phyloP scores from a whole-genome alignment of 2,329 filamentous ascomycete species.

The Fusarium luffae region DNA sequence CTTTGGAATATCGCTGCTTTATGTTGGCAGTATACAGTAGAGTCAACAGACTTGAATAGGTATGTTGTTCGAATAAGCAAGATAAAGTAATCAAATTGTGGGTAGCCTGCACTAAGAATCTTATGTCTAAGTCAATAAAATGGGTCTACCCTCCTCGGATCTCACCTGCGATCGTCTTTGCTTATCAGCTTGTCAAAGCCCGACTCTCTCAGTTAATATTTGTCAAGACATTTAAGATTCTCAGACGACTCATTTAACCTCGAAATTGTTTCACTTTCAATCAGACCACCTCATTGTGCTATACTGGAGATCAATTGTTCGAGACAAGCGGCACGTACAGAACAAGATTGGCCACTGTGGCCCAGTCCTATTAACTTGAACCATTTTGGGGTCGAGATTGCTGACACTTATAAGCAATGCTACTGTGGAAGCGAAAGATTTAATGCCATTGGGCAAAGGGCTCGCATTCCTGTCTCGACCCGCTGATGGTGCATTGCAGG shows the following conservation, averaged over 20 bases:
- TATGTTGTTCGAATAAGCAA: constrained; percentile 12
- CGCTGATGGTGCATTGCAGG: not conserved
- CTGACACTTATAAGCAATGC: not conserved
- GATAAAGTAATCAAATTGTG: not conserved
- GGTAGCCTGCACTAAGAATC: not conserved
- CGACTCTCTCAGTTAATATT: not conserved
- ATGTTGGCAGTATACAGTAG: not conserved
- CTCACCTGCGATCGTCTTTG: not conserved
- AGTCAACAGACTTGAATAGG: not conserved
- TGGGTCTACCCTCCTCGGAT: constrained; percentile 9
- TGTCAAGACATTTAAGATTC: not conserved
- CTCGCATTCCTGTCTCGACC: not conserved
- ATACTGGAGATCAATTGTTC: not conserved
- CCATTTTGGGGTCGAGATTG: constrained; percentile 8
- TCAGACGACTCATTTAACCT: too few species aligned
- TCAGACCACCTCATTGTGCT: not conserved
- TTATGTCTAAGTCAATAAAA: constrained; percentile 5
- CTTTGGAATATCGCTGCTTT: not conserved
- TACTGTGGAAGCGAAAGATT: not conserved
- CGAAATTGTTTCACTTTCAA: not conserved
- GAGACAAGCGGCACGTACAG: constrained; percentile 3
- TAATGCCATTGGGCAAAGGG: constrained; percentile 3
- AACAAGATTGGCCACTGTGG: not conserved
- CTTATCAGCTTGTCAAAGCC: not conserved
- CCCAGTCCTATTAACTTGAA: constrained; percentile 14